Base-by-base conservation (phyloP, 1,284 basidiomycete genomes). In the Pyrrhoderma lamaoense region DNA sequence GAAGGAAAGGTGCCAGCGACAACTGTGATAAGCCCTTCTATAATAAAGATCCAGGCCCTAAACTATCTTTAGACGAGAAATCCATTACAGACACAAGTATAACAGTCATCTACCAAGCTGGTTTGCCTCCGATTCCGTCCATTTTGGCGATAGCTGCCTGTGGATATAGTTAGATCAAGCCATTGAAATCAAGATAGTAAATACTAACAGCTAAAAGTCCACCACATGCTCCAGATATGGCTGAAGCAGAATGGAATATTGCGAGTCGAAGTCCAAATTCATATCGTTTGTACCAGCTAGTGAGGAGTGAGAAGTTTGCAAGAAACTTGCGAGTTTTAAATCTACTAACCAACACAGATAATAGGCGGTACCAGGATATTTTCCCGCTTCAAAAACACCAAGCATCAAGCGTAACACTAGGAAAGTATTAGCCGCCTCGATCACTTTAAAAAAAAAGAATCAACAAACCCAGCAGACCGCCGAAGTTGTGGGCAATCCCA, bases 11-110 rank as follows among this genome's bases (percentile, higher is more conserved):
- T 59, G 1, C 82, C 85, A 1, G 80, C 79, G 19, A 87, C 8
- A 27, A 89, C 74, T 2, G 87, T 90, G 22, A 70, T 69, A 27
- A 89, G 69, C 25, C 79, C 81, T 57, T 82, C 79, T 18, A 83
- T 57, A 58, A 82, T 81, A 67, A 89, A 86, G 61, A 88, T 85
- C 85, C 85, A 87, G 31, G 81, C 70, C 79, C 79, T 2, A 69
- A n/a, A n/a, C 3, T 19, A 11, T 31, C 4, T 51, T 13, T 40
- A 18, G 5, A n/a, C n/a, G n/a, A n/a, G n/a, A n/a, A n/a, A n/a
- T n/a, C n/a, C n/a, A n/a, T n/a, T n/a, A n/a, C n/a, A n/a, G n/a
- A n/a, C n/a, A n/a, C n/a, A n/a, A n/a, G n/a, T n/a, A 16, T 5
- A 7, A 7, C 16, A 40, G 8, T 16, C 16, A 40, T 45, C 56